phyloP scores from a whole-genome alignment of 164 flowering plant genomes.

The Vitis amurensis region DNA sequence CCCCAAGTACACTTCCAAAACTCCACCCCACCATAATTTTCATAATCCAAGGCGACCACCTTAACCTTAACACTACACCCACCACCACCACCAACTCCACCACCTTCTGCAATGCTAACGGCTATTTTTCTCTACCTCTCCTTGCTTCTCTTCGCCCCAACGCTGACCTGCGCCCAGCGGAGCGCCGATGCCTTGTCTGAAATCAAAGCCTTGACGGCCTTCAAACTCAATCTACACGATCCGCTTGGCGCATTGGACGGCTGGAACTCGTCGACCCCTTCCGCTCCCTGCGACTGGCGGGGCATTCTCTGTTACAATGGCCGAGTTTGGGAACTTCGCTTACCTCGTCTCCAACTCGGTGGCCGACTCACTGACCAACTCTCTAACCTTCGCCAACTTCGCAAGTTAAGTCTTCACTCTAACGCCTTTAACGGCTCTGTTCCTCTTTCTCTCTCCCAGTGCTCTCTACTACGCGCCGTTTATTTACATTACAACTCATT shows the following conservation, averaged over 20 bases:
- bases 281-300: too few species aligned
- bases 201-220: too few species aligned
- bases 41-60: neutral
- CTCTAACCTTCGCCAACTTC: conserved; percentile 44
- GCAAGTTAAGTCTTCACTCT: conserved; percentile 71
- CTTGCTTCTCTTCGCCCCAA: too few species aligned
- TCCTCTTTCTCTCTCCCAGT: conserved; percentile 33
- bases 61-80: neutral
- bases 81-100: neutral
- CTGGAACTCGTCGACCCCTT: too few species aligned
- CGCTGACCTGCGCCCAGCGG: too few species aligned
- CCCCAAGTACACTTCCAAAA: conserved; percentile 3
- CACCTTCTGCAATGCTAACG: too few species aligned
- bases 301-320: conserved; percentile 30
- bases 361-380: conserved; percentile 48
- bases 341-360: conserved; percentile 65
- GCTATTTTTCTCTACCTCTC: too few species aligned
- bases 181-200: too few species aligned
- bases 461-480: conserved; percentile 37
- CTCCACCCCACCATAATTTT: neutral
- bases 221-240: too few species aligned
- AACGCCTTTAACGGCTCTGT: conserved; percentile 39
- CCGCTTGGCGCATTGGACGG: too few species aligned
- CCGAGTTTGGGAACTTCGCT: conserved; percentile 73
- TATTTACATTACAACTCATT: conserved; percentile 42